A percentile compares a stretch with the other conserved stretches of the same genome.
These are phyloP conservation scores for Botrytis galanthina DNA, from an alignment of 2,329 filamentous ascomycete genomes.

Conservation along the genomic window DNA sequence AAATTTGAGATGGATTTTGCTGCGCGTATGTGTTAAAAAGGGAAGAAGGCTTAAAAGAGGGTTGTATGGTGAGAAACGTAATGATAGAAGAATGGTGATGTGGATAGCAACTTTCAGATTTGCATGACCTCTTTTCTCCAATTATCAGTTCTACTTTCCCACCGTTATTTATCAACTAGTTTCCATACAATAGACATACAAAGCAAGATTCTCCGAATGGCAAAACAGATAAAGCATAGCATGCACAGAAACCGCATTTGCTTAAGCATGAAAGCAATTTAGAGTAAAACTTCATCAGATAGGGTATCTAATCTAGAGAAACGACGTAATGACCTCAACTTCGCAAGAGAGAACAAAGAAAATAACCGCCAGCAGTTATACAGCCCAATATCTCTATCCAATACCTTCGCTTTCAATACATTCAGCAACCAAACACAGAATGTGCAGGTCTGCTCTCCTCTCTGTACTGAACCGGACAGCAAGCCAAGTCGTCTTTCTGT, in stretches of 20 bases:
- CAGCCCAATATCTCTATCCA: neutral
- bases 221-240: neutral
- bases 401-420: neutral
- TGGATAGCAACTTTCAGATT: neutral
- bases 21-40: neutral
- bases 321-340: neutral
- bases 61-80: neutral
- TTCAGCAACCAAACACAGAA: neutral
- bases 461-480: neutral
- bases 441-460: neutral
- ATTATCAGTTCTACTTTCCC: neutral
- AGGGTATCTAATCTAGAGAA: neutral
- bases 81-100: neutral
- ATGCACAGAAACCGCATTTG: neutral
- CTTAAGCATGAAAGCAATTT: neutral
- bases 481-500: neutral
- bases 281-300: neutral
- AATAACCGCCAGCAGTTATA: neutral
- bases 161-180: too few relatives aligned
- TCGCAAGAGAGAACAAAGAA: neutral
- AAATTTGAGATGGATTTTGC: neutral
- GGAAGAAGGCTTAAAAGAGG: neutral
- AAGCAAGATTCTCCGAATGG: neutral
- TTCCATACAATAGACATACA: too few relatives aligned
- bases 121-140: neutral